These are phyloP conservation scores for Microbotryum scabiosae DNA, from an alignment of 1,284 basidiomycete species.

Conservation along the genomic window DNA sequence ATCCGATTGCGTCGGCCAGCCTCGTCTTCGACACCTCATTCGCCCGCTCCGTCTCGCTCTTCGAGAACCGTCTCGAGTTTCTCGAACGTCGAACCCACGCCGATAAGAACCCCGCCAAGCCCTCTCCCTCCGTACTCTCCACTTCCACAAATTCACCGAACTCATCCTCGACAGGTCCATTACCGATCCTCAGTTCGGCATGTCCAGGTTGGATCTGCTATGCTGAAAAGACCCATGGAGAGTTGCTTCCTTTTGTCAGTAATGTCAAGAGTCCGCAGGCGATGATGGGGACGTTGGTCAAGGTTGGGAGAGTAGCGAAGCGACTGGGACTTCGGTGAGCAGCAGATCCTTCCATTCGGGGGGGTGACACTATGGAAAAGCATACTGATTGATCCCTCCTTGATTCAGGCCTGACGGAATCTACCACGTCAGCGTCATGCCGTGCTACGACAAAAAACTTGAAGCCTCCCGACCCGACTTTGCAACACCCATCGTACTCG, in stretches of 20 bases:
- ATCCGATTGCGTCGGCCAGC: constrained; percentile 17
- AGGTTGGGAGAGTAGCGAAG: constrained; percentile 60
- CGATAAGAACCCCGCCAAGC: neutral
- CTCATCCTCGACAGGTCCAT: constrained; percentile 23
- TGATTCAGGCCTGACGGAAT: constrained; percentile 60
- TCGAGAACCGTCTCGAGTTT: constrained; percentile 77
- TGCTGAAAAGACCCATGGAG: constrained; percentile 92
- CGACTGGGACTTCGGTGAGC: constrained; percentile 59
- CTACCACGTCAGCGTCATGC: constrained; percentile 97
- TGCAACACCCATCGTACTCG: constrained; percentile 49
- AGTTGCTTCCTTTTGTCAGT: constrained; percentile 84
- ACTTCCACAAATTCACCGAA: constrained; percentile 6
- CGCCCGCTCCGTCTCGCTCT: constrained; percentile 74
- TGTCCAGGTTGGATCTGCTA: constrained; percentile 99
- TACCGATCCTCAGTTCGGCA: constrained; percentile 90
- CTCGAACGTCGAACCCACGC: constrained; percentile 49
- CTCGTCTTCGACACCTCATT: constrained; percentile 87
- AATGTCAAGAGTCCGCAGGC: constrained; percentile 87
- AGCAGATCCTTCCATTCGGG: constrained; percentile 3
- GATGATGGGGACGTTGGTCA: constrained; percentile 85
- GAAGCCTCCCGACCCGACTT: constrained; percentile 92
- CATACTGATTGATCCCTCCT: constrained; percentile 13
- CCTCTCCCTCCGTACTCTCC: constrained; percentile 17
- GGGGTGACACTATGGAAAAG: neutral
- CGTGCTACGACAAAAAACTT: constrained; percentile 99